These are phyloP conservation scores for Penicillium cinerascens DNA, from an alignment of 495 filamentous ascomycete genomes.

Conservation along the genomic window DNA sequence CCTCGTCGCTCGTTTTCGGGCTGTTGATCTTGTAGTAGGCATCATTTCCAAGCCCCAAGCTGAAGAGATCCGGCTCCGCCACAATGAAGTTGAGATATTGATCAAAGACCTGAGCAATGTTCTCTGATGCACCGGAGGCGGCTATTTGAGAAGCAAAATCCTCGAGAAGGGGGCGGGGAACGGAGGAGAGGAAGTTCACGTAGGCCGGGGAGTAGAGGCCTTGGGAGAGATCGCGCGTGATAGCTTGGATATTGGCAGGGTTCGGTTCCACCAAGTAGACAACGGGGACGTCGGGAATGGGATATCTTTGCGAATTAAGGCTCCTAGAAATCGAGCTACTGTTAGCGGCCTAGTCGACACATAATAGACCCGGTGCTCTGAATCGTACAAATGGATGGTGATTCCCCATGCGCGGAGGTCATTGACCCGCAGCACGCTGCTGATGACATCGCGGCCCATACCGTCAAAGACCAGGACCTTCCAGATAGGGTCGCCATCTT, in stretches of 20 bases:
- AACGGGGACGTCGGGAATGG: slow-evolving; percentile 95
- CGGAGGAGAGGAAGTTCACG: slow-evolving; percentile 94
- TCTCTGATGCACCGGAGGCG: slow-evolving; percentile 74
- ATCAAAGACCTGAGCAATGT: slow-evolving; percentile 89
- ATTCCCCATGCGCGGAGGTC: slow-evolving; percentile 90
- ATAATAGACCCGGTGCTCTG: background rate
- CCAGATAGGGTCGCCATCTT: slow-evolving; percentile 82
- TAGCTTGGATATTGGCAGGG: slow-evolving; percentile 68
- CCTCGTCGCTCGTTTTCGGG: slow-evolving; percentile 81
- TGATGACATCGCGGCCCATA: slow-evolving; percentile 74
- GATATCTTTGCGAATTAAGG: slow-evolving; percentile 75
- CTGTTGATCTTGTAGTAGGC: slow-evolving; percentile 96
- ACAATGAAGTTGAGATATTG: slow-evolving; percentile 99
- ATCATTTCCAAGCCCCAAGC: slow-evolving; percentile 81
- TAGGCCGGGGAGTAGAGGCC: slow-evolving; percentile 91
- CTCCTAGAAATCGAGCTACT: slow-evolving; percentile 48
- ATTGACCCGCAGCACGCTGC: slow-evolving; percentile 89
- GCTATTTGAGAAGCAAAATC: slow-evolving; percentile 92
- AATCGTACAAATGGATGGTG: slow-evolving; percentile 84
- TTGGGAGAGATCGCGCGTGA: slow-evolving; percentile 83
- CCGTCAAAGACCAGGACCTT: slow-evolving; percentile 69
- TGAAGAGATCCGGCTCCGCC: slow-evolving; percentile 93
- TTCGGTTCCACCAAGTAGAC: slow-evolving; percentile 94
- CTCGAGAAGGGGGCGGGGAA: slow-evolving; percentile 88
- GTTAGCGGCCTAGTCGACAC: slow-evolving; percentile 8